Base-by-base conservation (phyloP, 768 basidiomycete genomes). In the Termitomyces sp. region DNA sequence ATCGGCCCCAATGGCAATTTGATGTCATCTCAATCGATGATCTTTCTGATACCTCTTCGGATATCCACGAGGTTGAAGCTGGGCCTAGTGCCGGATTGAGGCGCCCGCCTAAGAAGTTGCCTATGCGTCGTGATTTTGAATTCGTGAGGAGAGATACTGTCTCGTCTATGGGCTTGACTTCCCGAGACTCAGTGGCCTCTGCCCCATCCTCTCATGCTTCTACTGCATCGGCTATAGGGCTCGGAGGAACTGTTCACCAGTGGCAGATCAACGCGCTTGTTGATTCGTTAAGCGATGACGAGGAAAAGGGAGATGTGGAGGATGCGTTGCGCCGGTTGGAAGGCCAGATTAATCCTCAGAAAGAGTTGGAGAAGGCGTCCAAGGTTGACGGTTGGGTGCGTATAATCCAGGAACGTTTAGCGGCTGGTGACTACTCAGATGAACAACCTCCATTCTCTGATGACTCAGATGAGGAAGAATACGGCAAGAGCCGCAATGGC, bases 371-470 rank as follows among this genome's bases (percentile, higher is more conserved):
- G 61, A 91, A 86, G 63, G 80, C 80, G 35, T 77, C 78, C 47
- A 91, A 92, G 67, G 89, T 94, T 3, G 85, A 93, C 66, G 83
- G 84, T 3, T 93, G 91, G 91, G 83, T 92, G 47, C 80, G 81
- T 59, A 80, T 79, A 11, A 86, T 92, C 34, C 83, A 82, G 62
- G 79, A 85, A 50, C 79, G 90, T 28, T 73, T 88, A 69, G 79
- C 76, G 8, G 79, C 78, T 19, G 85, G 85, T 0, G 85, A 86
- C 60, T 86, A 86, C 66, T 77, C 78, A 3, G 71, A 83, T 61
- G 86, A 85, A 56, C 76, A 68, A n/a, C 79, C 84, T n/a, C 72
- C 79, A 35, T 83, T 81, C 63, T 79, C 79, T 52, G 74, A 78
- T 30, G 66, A 66, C 35, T 79, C 80, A 52, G 74, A 77, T 23